Conservation (phyloP, 805 yeast genomes). For the Candida coleopterorum region DNA sequence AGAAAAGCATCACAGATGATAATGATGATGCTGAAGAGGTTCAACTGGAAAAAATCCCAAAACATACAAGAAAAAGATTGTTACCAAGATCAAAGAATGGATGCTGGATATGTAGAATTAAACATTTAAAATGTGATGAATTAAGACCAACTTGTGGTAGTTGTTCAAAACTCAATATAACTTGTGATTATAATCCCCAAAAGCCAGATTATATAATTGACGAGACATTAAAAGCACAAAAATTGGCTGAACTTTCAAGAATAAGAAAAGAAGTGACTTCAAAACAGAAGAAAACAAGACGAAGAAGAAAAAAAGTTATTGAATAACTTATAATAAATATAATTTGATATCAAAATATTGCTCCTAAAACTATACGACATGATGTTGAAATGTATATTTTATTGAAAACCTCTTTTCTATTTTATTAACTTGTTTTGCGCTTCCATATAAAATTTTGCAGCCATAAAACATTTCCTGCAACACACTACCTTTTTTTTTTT, state of each 20-base stretch:
- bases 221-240: constrained; percentile 28
- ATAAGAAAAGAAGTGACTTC: constrained; percentile 17
- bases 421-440: too few relatives aligned
- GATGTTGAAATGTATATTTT: too few relatives aligned
- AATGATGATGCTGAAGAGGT: not conserved
- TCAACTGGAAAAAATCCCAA: constrained; percentile 16
- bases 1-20: not conserved
- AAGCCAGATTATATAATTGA: constrained; percentile 38
- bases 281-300: constrained; percentile 9
- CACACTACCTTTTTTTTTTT: too few relatives aligned
- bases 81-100: constrained; percentile 40
- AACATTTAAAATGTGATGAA: constrained; percentile 43
- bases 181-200: constrained; percentile 35
- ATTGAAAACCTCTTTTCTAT: too few relatives aligned
- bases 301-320: not conserved
- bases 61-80: constrained; percentile 34
- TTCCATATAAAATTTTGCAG: too few relatives aligned
- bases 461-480: too few relatives aligned
- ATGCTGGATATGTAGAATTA: constrained; percentile 44
- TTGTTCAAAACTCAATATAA: constrained; percentile 36
- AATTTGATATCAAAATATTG: not conserved
- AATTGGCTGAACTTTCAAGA: constrained; percentile 27
- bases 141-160: constrained; percentile 31
- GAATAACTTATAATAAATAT: not conserved
- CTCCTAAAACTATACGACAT: too few relatives aligned